Percentiles rank a stretch among this genome's conserved stretches.
Conservation (phyloP, 1,284 basidiomycete genomes). For the Albatrellus sp. region DNA sequence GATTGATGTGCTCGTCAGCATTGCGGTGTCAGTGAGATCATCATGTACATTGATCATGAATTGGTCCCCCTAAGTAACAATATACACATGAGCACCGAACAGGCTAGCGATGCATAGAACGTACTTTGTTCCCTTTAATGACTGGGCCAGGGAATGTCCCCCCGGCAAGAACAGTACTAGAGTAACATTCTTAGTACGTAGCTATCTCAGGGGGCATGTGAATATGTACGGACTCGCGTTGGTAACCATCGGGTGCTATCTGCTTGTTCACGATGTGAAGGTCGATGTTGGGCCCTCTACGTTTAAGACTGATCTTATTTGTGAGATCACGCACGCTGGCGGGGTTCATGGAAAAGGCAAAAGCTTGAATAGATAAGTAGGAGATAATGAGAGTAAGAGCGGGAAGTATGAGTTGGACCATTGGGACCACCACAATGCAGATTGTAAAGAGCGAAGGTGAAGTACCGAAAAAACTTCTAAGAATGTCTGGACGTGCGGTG, state of each 20-base stretch:
- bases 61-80: conserved; percentile 7
- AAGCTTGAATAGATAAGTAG: too few species aligned
- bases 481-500: too few species aligned
- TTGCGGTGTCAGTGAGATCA: conserved; percentile 20
- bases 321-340: too few species aligned
- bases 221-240: conserved; percentile 7
- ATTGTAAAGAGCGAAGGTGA: too few species aligned
- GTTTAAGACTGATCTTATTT: too few species aligned
- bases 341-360: too few species aligned
- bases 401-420: too few species aligned
- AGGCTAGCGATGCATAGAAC: background rate
- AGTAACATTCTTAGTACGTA: background rate
- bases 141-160: conserved; percentile 13
- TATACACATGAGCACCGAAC: background rate
- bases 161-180: conserved; percentile 11
- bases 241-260: conserved; percentile 10
- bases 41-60: conserved; percentile 24
- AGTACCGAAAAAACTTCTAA: too few species aligned
- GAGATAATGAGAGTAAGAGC: too few species aligned
- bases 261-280: conserved; percentile 7
- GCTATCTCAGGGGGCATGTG: background rate
- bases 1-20: conserved; percentile 23
- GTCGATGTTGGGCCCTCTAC: conserved; percentile 6
- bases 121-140: conserved; percentile 9
- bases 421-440: too few species aligned